Percentiles rank a stretch among this genome's conserved stretches.
These are phyloP conservation scores for Cynanchum wilfordii DNA, from an alignment of 257 asterid species.

Conservation along the genomic window DNA sequence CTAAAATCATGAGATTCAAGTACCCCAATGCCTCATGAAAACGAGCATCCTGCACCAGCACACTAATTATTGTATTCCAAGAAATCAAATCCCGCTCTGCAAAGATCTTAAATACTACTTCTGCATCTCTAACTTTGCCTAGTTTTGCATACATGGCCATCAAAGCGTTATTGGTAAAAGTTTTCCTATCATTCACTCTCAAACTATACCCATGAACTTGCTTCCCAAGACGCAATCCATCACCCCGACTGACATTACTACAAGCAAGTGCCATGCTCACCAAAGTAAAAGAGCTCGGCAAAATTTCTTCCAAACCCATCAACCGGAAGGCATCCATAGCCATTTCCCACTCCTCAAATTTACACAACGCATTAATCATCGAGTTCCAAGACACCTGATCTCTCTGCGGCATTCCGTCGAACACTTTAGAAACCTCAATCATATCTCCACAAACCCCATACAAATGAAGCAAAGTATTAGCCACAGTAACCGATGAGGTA, in stretches of 20 bases:
- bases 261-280: constrained; percentile 77
- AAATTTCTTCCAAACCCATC: constrained; percentile 52
- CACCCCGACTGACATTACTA: constrained; percentile 46
- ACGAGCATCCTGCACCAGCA: constrained; percentile 46
- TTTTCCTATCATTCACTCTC: constrained; percentile 52
- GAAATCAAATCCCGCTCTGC: constrained; percentile 60
- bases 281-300: constrained; percentile 69
- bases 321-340: constrained; percentile 60
- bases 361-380: constrained; percentile 64
- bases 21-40: constrained; percentile 60
- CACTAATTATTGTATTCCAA: constrained; percentile 76
- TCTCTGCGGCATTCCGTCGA: constrained; percentile 60
- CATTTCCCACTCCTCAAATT: constrained; percentile 60
- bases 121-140: constrained; percentile 55
- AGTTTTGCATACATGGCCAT: constrained; percentile 82
- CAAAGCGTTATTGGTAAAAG: constrained; percentile 64
- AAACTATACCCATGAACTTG: constrained; percentile 66
- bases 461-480: constrained; percentile 64
- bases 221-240: constrained; percentile 73
- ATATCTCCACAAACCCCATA: constrained; percentile 49
- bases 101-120: constrained; percentile 45
- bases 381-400: constrained; percentile 93
- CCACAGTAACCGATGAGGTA: constrained; percentile 52
- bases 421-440: constrained; percentile 49
- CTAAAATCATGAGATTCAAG: constrained; percentile 48